Base-by-base conservation (phyloP, 208 protist genomes). In the Tritrichomonas foetus region DNA sequence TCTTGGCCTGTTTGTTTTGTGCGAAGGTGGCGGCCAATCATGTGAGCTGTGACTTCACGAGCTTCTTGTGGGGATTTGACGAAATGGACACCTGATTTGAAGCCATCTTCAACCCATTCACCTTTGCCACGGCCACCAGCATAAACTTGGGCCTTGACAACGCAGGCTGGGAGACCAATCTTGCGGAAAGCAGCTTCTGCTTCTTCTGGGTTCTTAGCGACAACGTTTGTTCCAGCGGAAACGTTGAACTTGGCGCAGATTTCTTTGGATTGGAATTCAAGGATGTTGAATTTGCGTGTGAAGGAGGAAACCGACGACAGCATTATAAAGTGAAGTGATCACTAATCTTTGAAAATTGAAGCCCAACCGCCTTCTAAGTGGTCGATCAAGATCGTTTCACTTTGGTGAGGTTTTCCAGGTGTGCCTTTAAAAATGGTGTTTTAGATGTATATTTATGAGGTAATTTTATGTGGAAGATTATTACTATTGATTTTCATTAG, bases 81-180 rank as follows among this genome's bases (percentile, higher is more conserved):
- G 25, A 97, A 49, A 93, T 97, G 96, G 2, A 98, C 97, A 82
- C 97, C 97, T 41, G 97, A 97, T 94, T 97, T 96, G 95, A 98
- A 98, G 92, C 99, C 99, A 95, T 97, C 98, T 44, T 66, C 66
- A 78, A 97, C 96, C 95, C 99, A 99, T 66, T 95, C 97, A 72
- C 99, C 99, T 95, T 98, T 98, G 33, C 99, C 99, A 95, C 99
- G 98, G 61, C 99, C 98, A 94, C 99, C 99, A 55, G 98, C 98
- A 41, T 99, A 97, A 95, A 99, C 94, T 89, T 95, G 95, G 39
- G 95, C 92, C 94, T 95, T 95, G 57, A 95, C 89, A 11, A 95
- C 94, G 41, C 94, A 53, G 36, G 94, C 95, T 89, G 49, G 78
- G n/a, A 61, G 49, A 61, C 47, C 47, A 36, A 78, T 78, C 69